Conservation (phyloP, 2,329 filamentous ascomycete genomes). For the Pseudogymnoascus verrucosus region DNA sequence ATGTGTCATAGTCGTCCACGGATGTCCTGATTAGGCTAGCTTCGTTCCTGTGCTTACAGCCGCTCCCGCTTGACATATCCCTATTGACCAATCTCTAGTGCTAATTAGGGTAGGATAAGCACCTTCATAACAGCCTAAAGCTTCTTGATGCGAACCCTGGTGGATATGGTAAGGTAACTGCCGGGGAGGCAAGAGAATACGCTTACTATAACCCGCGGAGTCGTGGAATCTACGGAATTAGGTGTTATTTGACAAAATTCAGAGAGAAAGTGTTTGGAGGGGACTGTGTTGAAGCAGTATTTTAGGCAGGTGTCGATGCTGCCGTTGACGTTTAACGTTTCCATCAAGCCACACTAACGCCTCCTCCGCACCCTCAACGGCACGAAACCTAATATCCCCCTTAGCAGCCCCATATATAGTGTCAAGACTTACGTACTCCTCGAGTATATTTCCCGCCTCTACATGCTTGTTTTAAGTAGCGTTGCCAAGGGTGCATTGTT, state of each 20-base stretch:
- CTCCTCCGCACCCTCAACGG: not conserved
- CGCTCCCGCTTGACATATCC: not conserved
- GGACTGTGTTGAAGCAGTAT: constrained; percentile 79
- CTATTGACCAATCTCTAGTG: not conserved
- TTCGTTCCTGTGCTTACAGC: not conserved
- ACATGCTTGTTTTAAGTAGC: not conserved
- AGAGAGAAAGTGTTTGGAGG: not conserved
- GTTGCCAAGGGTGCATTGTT: not conserved
- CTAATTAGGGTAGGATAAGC: not conserved
- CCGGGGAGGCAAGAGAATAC: not conserved
- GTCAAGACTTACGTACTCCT: not conserved
- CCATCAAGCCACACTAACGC: not conserved
- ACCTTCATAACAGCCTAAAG: not conserved
- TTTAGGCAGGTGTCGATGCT: constrained; percentile 88
- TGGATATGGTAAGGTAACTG: not conserved
- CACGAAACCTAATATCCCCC: not conserved
- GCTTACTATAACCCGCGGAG: not conserved
- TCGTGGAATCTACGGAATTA: not conserved
- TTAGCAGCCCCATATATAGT: not conserved
- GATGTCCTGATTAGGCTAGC: not conserved
- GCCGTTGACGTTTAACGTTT: constrained; percentile 84
- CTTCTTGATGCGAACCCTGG: not conserved
- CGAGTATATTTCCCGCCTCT: not conserved
- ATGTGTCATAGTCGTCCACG: not conserved
- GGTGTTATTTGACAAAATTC: not conserved